Evolutionary conservation across 345 rosid genomes (phyloP).

Genomic region (Euphorbia tirucalli): DNA sequence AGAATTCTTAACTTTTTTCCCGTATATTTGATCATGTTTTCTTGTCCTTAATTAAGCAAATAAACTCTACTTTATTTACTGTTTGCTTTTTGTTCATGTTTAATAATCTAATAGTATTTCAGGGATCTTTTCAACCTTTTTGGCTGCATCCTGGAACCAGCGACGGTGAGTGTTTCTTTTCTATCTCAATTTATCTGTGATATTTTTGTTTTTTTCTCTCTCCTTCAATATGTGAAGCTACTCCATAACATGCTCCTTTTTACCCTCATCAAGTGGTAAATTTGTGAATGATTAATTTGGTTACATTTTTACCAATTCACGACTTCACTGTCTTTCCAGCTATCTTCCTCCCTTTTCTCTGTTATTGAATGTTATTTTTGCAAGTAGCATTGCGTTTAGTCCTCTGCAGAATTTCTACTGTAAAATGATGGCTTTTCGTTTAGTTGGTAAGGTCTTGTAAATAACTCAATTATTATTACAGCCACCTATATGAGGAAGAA

Average conservation of each 20-base stretch:
- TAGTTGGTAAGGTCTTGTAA: background rate
- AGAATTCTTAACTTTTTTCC: background rate
- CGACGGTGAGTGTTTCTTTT: constrained; percentile 51
- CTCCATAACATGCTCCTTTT: background rate
- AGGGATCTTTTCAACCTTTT: constrained; percentile 79
- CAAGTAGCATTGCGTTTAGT: background rate
- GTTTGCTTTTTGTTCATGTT: background rate
- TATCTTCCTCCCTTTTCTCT: background rate
- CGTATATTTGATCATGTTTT: background rate
- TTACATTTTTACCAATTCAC: background rate
- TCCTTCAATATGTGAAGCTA: background rate
- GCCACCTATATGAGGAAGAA: background rate
- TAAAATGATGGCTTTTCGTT: background rate
- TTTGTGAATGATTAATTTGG: background rate
- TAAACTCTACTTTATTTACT: background rate
- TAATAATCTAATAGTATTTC: constrained; percentile 17
- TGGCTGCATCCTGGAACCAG: constrained; percentile 82
- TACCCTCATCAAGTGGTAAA: background rate
- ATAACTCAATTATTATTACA: too few relatives aligned
- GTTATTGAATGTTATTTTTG: background rate
- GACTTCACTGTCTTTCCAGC: background rate
- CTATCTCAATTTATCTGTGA: background rate
- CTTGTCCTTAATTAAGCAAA: background rate
- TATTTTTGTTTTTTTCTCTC: background rate
- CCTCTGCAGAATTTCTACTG: background rate